These are phyloP conservation scores for Xylaria curta DNA, from an alignment of 495 filamentous ascomycete genomes.

Conservation along the genomic window DNA sequence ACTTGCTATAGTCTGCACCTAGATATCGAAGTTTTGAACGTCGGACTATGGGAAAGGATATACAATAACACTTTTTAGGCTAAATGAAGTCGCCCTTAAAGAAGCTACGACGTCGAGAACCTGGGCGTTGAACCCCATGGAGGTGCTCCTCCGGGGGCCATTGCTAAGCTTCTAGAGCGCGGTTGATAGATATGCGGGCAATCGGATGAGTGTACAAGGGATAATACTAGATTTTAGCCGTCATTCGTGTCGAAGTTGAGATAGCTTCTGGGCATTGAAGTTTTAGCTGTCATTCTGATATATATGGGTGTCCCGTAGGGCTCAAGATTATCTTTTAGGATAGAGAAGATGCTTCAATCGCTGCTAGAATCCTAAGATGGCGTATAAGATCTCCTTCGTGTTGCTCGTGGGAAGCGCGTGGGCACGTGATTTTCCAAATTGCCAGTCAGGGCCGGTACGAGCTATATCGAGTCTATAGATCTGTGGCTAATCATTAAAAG, in stretches of 20 bases:
- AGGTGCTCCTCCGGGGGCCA: neutral
- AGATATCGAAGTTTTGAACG: neutral
- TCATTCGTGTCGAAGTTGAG: neutral
- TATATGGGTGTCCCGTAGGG: neutral
- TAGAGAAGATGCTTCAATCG: neutral
- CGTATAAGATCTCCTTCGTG: neutral
- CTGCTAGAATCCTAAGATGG: neutral
- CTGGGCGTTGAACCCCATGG: neutral
- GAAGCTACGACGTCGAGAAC: neutral
- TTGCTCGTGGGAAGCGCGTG: constrained; percentile 16
- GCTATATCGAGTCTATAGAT: neutral
- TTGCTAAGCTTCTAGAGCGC: neutral
- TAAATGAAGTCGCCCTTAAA: neutral
- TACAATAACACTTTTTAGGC: constrained; percentile 4
- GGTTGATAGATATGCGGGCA: neutral
- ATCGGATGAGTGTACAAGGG: neutral
- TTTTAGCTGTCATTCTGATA: neutral
- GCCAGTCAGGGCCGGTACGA: constrained; percentile 17
- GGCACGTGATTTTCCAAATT: constrained; percentile 26
- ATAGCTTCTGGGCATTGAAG: neutral
- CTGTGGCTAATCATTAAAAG: constrained; percentile 21
- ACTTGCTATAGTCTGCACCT: neutral
- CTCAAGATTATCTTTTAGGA: neutral
- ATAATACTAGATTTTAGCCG: constrained; percentile 15
- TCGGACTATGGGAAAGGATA: neutral